A percentile compares a stretch with the other conserved stretches of the same genome.
phyloP scores from a whole-genome alignment of 306 rosid genomes.

The Ammopiptanthus mongolicus region DNA sequence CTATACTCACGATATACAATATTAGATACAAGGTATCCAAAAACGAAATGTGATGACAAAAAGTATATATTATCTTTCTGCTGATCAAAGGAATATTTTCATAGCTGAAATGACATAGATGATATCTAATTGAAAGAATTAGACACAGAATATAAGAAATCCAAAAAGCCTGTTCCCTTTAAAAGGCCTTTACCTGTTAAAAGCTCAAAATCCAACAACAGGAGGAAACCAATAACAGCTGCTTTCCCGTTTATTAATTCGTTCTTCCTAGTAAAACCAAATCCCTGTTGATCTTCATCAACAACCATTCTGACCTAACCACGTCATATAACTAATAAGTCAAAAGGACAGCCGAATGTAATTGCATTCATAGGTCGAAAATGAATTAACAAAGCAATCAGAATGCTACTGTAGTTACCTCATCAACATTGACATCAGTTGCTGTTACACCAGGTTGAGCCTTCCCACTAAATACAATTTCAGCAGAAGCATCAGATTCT shows the following conservation, averaged over 20 bases:
- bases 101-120: neutral
- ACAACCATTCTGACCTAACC: constrained; percentile 80
- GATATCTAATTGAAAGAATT: constrained; percentile 55
- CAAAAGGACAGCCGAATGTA: neutral
- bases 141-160: constrained; percentile 64
- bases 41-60: constrained; percentile 1
- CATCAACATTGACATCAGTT: constrained; percentile 77
- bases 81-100: neutral
- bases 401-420: constrained; percentile 40
- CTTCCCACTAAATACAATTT: constrained; percentile 82
- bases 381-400: neutral
- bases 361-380: neutral
- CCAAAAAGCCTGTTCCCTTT: constrained; percentile 95
- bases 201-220: constrained; percentile 89
- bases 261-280: constrained; percentile 71
- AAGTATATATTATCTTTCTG: neutral
- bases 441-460: constrained; percentile 93
- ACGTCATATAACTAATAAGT: neutral
- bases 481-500: constrained; percentile 58
- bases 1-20: constrained; percentile 24
- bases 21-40: constrained; percentile 14
- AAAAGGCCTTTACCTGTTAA: constrained; percentile 91
- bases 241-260: constrained; percentile 91
- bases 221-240: constrained; percentile 75
- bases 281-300: constrained; percentile 60